A percentile compares a stretch with the other conserved stretches of the same genome.
phyloP scores from a whole-genome alignment of 345 rosid species.

The Mallotus nudiflorus region DNA sequence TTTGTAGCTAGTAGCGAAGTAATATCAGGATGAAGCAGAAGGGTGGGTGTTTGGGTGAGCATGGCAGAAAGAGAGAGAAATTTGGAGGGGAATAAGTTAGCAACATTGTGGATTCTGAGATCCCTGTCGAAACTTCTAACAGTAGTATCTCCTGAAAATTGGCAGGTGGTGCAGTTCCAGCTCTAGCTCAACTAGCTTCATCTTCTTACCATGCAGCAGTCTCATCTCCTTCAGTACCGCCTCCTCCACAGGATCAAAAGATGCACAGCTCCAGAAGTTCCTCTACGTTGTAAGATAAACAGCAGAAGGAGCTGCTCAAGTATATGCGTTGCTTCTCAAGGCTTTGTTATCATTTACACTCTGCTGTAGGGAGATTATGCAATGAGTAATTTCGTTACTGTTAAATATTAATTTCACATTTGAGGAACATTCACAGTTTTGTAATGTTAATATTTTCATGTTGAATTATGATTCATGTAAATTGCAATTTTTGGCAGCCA shows the following conservation, averaged over 20 bases:
- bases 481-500: too few relatives aligned
- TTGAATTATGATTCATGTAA: neutral
- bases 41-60: neutral
- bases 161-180: slow-evolving; percentile 85
- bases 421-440: neutral
- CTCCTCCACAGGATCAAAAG: slow-evolving; percentile 49
- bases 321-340: neutral
- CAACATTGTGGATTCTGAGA: too few relatives aligned
- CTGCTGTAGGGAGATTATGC: neutral
- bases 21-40: neutral
- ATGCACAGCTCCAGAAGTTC: slow-evolving; percentile 53
- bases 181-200: slow-evolving; percentile 78
- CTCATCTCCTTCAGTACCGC: slow-evolving; percentile 48
- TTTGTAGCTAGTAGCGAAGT: too few relatives aligned
- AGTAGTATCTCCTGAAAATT: slow-evolving; percentile 10
- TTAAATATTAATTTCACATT: neutral
- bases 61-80: neutral
- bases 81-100: too few relatives aligned
- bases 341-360: neutral
- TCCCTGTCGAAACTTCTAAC: slow-evolving; percentile 3
- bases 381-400: neutral
- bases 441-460: neutral
- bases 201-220: slow-evolving; percentile 74
- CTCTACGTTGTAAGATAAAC: slow-evolving; percentile 41
- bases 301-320: neutral